Conservation (phyloP, 2,329 filamentous ascomycete genomes). For the Monilinia fructigena region DNA sequence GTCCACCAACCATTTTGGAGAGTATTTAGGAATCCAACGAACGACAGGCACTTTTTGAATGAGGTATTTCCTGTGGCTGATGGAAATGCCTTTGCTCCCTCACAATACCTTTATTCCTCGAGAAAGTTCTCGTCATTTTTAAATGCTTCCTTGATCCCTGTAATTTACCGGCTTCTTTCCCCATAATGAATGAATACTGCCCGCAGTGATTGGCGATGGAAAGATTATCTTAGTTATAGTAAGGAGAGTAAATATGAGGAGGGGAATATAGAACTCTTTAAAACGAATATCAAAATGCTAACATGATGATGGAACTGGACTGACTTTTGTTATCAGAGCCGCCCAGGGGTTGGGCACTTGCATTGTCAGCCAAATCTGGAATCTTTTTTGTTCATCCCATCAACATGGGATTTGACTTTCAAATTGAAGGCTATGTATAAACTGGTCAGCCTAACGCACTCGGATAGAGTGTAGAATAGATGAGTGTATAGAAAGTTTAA, state of each 20-base stretch:
- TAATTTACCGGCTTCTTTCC: neutral
- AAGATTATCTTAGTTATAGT: neutral
- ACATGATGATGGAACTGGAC: neutral
- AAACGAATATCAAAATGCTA: neutral
- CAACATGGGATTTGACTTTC: conserved; percentile 1
- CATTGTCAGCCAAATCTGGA: neutral
- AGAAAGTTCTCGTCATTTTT: conserved; percentile 19
- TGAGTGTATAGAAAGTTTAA: neutral
- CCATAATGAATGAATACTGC: conserved; percentile 2
- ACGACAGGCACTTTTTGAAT: conserved; percentile 60
- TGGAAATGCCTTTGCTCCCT: conserved; percentile 43
- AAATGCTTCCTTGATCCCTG: conserved; percentile 18
- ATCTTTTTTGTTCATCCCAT: neutral
- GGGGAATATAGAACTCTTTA: neutral
- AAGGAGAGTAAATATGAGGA: neutral
- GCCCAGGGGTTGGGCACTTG: neutral
- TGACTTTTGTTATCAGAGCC: neutral
- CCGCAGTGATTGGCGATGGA: neutral
- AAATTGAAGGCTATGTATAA: neutral
- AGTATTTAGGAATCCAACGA: conserved; percentile 62
- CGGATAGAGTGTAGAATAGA: neutral
- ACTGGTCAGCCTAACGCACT: neutral
- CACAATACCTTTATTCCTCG: conserved; percentile 22
- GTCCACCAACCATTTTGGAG: conserved; percentile 59
- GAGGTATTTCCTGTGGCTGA: conserved; percentile 53